Percentiles rank a stretch among this genome's conserved stretches.
phyloP scores from a whole-genome alignment of 75 land plant genomes.

The Cryptomeria japonica region DNA sequence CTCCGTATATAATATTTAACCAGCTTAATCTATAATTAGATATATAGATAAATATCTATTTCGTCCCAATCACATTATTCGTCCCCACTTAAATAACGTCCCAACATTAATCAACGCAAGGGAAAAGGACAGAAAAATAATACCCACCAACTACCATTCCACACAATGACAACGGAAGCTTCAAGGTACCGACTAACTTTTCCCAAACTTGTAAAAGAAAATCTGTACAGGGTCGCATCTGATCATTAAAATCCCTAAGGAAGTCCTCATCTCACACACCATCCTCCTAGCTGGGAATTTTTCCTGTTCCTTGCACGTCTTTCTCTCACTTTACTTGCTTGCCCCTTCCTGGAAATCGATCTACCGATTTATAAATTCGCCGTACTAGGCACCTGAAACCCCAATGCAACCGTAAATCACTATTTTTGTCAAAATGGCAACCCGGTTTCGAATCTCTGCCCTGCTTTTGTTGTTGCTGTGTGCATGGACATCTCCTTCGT shows the following conservation, averaged over 20 bases:
- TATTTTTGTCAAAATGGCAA: not conserved
- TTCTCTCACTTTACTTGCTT: not conserved
- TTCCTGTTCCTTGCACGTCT: not conserved
- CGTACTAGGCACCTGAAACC: not conserved
- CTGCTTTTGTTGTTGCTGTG: constrained; percentile 4
- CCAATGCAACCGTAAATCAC: not conserved
- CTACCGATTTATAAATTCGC: not conserved
- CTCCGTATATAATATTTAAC: too few relatives aligned
- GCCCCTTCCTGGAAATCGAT: not conserved
- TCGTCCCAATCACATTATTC: too few relatives aligned
- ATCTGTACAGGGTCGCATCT: not conserved
- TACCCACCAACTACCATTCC: too few relatives aligned
- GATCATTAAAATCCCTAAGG: not conserved
- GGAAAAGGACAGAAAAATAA: too few relatives aligned
- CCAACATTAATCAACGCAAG: too few relatives aligned
- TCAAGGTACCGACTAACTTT: too few relatives aligned
- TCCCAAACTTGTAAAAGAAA: too few relatives aligned
- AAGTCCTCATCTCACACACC: not conserved
- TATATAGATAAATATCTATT: too few relatives aligned
- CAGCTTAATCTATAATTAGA: too few relatives aligned
- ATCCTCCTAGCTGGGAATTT: not conserved
- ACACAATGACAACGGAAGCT: too few relatives aligned
- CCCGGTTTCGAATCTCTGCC: not conserved
- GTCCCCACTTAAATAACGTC: too few relatives aligned
- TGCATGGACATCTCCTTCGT: constrained; percentile 6